Evolutionary conservation across 2,329 filamentous ascomycete species (phyloP), one percentile per base, ranked within the genome.

Genomic region (Sporothrix luriei): DNA sequence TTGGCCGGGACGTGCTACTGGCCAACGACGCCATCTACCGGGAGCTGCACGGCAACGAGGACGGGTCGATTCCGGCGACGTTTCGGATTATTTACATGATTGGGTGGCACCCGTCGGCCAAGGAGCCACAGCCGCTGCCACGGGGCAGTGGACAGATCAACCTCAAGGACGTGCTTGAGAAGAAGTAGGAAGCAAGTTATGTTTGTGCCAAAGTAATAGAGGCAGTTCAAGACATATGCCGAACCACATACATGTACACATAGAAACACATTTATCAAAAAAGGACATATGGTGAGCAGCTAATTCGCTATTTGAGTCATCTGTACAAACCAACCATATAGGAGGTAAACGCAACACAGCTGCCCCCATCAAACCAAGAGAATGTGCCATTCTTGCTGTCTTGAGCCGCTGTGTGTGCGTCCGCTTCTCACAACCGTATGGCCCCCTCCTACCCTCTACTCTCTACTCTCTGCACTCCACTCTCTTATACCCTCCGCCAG

Each of bases 71-170:
- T 72, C 95, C 95, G 0, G 95, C 95, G 0, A 99, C 95, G 0
- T 99, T 97, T 77, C 87, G 95, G 74, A 85, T 97, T 75, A 97
- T 99, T 72, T 97, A 95, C 79, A 97, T 98, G 94, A 99, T 99
- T 79, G 95, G 95, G 0, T 99, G 95, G 95, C 96, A 94, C 78
- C 91, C 94, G 74, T 90, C 91, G 1, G 85, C 86, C 40, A 87
- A 89, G 68, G 94, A 98, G 80, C 84, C 90, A 2, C 84, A 94
- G 79, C 94, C 95, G 5, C 81, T 98, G 70, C 81, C 90, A 73
- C 87, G 95, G 74, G 95, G 95, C 0, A 97, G 90, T 73, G 95
- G 92, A 11, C 85, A 97, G 77, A 82, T 97, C 54, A 97, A 91
- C 79, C 84, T 99, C 72, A 97, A 95, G 79, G 94, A 98, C 78